Conservation (phyloP, 345 rosid genomes). For the Eutrema yunnanense region DNA sequence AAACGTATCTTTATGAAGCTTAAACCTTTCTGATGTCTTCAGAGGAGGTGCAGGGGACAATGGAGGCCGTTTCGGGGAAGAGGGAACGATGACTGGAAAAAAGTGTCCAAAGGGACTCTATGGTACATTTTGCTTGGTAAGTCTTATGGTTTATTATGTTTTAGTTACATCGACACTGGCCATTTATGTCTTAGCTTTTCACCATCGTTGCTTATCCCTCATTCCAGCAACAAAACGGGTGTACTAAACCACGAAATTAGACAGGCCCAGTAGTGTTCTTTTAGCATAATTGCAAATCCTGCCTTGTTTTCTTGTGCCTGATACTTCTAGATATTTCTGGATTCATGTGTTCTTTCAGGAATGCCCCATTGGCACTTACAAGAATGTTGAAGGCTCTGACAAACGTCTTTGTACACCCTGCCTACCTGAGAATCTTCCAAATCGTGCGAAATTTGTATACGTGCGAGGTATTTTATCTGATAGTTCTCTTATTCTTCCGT, state of each 20-base stretch:
- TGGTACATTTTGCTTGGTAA: constrained; percentile 90
- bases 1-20: background rate
- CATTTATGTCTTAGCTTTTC: background rate
- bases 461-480: constrained; percentile 58
- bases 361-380: constrained; percentile 95
- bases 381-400: constrained; percentile 82
- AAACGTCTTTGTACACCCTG: constrained; percentile 78
- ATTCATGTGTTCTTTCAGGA: constrained; percentile 45
- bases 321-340: constrained; percentile 5
- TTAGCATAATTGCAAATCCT: background rate
- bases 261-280: background rate
- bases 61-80: constrained; percentile 77
- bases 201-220: background rate
- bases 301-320: background rate
- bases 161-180: background rate
- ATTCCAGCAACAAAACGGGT: background rate
- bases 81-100: constrained; percentile 86
- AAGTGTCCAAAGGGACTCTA: constrained; percentile 87
- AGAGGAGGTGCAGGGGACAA: constrained; percentile 87
- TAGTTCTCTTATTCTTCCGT: background rate
- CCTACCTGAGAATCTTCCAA: constrained; percentile 72
- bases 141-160: constrained; percentile 2
- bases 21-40: constrained; percentile 31
- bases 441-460: constrained; percentile 70
- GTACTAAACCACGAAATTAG: background rate